phyloP scores from a whole-genome alignment of 2,329 filamentous ascomycete genomes.

The Aspergillus sp. region DNA sequence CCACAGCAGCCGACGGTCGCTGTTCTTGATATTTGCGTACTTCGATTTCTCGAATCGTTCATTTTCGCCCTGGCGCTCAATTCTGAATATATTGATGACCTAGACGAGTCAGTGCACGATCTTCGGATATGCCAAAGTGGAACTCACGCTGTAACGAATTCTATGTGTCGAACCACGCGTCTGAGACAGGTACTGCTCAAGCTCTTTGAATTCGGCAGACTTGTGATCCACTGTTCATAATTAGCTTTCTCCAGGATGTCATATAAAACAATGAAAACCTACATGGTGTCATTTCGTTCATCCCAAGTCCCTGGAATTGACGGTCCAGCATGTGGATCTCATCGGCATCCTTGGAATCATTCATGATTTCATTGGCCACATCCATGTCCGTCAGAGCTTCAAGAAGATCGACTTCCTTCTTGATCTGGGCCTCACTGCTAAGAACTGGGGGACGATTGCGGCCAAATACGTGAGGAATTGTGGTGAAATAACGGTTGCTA shows the following conservation, averaged over 20 bases:
- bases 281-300: constrained; percentile 70
- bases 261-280: constrained; percentile 8
- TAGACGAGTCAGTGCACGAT: constrained; percentile 17
- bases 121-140: background rate
- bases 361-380: constrained; percentile 72
- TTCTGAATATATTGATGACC: constrained; percentile 74
- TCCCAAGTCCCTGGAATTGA: constrained; percentile 65
- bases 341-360: constrained; percentile 52
- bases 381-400: constrained; percentile 84
- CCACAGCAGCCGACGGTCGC: constrained; percentile 75
- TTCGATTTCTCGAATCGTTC: constrained; percentile 60
- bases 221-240: constrained; percentile 44
- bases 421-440: constrained; percentile 51
- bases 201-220: constrained; percentile 59
- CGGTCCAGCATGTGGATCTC: constrained; percentile 63
- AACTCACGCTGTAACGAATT: constrained; percentile 33
- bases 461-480: constrained; percentile 79
- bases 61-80: constrained; percentile 68
- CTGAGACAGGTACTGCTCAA: constrained; percentile 62
- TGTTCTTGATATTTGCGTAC: constrained; percentile 49
- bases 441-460: constrained; percentile 69
- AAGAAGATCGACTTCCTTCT: constrained; percentile 72
- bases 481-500: constrained; percentile 74
- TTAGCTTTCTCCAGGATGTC: constrained; percentile 6
- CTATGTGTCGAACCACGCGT: constrained; percentile 65